Base-by-base conservation (phyloP, 495 filamentous ascomycete genomes). In the Penicillium herquei region DNA sequence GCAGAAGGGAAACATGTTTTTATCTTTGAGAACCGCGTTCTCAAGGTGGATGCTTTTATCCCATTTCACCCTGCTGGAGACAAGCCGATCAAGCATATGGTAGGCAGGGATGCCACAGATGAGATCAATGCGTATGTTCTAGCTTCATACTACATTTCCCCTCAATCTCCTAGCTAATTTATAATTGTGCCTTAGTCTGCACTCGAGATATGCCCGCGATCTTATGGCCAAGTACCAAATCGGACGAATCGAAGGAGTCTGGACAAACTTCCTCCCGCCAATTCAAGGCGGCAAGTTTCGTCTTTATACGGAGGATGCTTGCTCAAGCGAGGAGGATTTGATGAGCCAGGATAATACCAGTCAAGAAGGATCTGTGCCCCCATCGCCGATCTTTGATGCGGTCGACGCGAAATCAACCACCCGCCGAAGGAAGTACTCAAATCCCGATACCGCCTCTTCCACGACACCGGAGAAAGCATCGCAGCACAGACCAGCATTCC, bases 71-170 rank as follows among this genome's bases (percentile, higher is more conserved):
- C 94, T 13, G 94, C 94, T 51, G 94, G 94, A 44, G 88, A 92
- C 62, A 96, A 91, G 71, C 81, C 95, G 18, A 96, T 98, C 57
- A 77, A 83, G 70, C 94, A 98, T 68, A 93, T 98, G 91, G 86
- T 98, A 48, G 94, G 94, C 49, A 83, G 90, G 73, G 94, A 98
- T 85, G 95, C 91, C 37, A 97, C 94, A 14, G 91, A 97, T 70
- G 94, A 98, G 72, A 87, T 97, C 63, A 91, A 88, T 71, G 87
- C 83, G 90, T 96, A 81, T 53, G 90, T 85, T 17, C 6, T 32
- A 8, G 8, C 6, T 39, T 14, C 33, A 18, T 49, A 32, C 17
- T 40, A 6, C 17, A 4, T 17, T 43, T 8, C 57, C 49, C 37
- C 35, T 17, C 3, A 17, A 16, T 33, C 44, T 18, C 12, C 51